These are phyloP conservation scores for Chaetomidium leptoderma DNA, from an alignment of 495 filamentous ascomycete genomes.

Conservation along the genomic window DNA sequence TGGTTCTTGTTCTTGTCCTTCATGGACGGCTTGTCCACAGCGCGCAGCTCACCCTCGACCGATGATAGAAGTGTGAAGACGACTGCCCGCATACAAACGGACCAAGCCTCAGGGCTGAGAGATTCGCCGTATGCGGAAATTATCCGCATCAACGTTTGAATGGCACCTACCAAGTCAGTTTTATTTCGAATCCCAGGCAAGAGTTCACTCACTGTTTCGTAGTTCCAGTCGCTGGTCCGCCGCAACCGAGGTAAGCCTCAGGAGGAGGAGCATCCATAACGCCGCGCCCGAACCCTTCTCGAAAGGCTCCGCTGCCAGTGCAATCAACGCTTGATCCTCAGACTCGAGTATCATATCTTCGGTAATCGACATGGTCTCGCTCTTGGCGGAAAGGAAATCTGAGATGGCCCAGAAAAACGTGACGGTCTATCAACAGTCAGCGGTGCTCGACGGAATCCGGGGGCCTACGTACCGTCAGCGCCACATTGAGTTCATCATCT, in stretches of 20 bases:
- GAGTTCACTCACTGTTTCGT: slow-evolving; percentile 62
- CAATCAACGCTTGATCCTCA: slow-evolving; percentile 46
- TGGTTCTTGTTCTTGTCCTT: slow-evolving; percentile 43
- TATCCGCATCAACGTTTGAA: slow-evolving; percentile 86
- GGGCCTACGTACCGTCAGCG: slow-evolving; percentile 62
- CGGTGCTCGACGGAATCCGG: not conserved
- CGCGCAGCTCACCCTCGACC: slow-evolving; percentile 45
- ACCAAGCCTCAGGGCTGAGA: slow-evolving; percentile 74
- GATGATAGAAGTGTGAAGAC: slow-evolving; percentile 68
- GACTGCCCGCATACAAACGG: slow-evolving; percentile 72
- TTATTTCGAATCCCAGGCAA: not conserved
- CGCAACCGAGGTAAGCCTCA: slow-evolving; percentile 70
- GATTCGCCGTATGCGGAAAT: slow-evolving; percentile 86
- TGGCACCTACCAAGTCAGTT: slow-evolving; percentile 51
- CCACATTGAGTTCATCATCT: slow-evolving; percentile 89
- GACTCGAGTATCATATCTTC: slow-evolving; percentile 47
- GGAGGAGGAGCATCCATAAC: slow-evolving; percentile 80
- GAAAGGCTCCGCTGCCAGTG: slow-evolving; percentile 49
- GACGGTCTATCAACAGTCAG: slow-evolving; percentile 56
- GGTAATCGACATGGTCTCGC: slow-evolving; percentile 44
- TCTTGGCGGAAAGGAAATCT: slow-evolving; percentile 64
- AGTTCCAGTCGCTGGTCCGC: slow-evolving; percentile 77
- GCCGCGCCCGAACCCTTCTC: slow-evolving; percentile 54
- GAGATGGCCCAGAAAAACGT: slow-evolving; percentile 95
- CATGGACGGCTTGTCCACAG: slow-evolving; percentile 23